Conservation (phyloP, 768 basidiomycete genomes). For the Leccinum olivaceopallidum region DNA sequence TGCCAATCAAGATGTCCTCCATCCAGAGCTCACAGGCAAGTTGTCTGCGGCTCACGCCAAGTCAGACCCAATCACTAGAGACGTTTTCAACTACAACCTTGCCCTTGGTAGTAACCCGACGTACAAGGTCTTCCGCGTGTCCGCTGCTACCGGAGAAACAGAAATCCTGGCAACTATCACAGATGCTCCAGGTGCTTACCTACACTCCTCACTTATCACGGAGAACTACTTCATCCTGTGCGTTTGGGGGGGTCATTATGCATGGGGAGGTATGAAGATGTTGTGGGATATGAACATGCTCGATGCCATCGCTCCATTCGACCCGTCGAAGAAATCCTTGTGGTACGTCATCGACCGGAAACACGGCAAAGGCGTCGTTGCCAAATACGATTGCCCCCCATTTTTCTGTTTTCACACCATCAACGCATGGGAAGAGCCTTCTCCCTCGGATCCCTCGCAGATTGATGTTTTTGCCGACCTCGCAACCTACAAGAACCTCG, state of each 20-base stretch:
- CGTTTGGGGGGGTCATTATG: constrained; percentile 34
- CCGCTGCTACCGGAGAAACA: constrained; percentile 30
- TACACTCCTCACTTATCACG: constrained; percentile 41
- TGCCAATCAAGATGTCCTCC: constrained; percentile 29
- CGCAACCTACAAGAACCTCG: constrained; percentile 34
- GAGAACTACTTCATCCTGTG: constrained; percentile 38
- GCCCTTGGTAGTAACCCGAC: constrained; percentile 27
- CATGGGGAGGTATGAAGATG: constrained; percentile 31
- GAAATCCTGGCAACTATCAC: constrained; percentile 37
- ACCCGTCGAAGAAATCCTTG: constrained; percentile 27
- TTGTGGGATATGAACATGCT: constrained; percentile 34
- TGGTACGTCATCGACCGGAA: constrained; percentile 42
- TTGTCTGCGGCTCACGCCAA: constrained; percentile 40
- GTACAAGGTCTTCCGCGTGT: constrained; percentile 39
- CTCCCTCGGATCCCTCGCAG: constrained; percentile 23
- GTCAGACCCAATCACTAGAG: constrained; percentile 36
- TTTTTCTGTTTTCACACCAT: constrained; percentile 43
- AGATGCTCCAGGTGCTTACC: constrained; percentile 40
- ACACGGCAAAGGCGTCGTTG: constrained; percentile 36
- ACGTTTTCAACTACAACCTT: constrained; percentile 38
- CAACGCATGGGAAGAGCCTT: constrained; percentile 39
- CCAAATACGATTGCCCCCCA: constrained; percentile 37
- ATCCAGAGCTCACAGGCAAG: constrained; percentile 34
- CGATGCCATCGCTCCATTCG: constrained; percentile 35
- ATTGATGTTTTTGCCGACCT: constrained; percentile 39